Evolutionary conservation across 768 basidiomycete genomes (phyloP).

Genomic region (Boletus barrowsii): DNA sequence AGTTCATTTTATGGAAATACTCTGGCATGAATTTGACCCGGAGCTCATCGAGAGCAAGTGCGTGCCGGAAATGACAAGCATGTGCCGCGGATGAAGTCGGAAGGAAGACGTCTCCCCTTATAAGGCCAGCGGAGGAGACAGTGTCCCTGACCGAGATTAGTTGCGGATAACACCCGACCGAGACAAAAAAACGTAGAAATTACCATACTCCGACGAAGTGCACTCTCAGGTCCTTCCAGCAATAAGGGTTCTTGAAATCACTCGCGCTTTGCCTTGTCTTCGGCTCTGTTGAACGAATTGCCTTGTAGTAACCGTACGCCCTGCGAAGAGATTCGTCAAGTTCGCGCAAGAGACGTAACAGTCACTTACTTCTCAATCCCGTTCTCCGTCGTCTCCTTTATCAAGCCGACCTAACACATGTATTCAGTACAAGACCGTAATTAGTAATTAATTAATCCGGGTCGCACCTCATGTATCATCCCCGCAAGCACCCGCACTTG

Average conservation of each 20-base stretch:
- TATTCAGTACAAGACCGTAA: neutral
- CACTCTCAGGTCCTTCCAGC: conserved; percentile 1
- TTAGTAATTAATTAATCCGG: no score
- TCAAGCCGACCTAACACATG: neutral
- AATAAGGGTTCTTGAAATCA: conserved; percentile 42
- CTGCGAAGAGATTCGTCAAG: neutral
- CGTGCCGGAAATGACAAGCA: conserved; percentile 15
- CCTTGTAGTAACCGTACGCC: conserved; percentile 10
- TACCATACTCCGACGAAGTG: conserved; percentile 7
- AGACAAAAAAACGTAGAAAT: neutral
- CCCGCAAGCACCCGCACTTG: conserved; percentile 39
- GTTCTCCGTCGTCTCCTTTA: conserved; percentile 19
- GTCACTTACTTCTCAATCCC: conserved; percentile 14
- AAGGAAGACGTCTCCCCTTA: conserved; percentile 2
- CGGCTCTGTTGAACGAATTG: conserved; percentile 6
- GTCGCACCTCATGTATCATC: conserved; percentile 38
- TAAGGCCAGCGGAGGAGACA: conserved; percentile 10
- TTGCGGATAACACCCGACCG: neutral
- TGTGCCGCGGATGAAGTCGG: neutral
- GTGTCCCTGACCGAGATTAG: conserved; percentile 6
- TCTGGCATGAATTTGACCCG: conserved; percentile 48
- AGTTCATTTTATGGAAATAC: conserved; percentile 30
- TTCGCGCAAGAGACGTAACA: neutral
- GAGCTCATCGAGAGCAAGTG: conserved; percentile 13
- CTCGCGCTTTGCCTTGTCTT: conserved; percentile 12